Conservation (phyloP, 345 rosid genomes). For the Hibiscus tridactylites region DNA sequence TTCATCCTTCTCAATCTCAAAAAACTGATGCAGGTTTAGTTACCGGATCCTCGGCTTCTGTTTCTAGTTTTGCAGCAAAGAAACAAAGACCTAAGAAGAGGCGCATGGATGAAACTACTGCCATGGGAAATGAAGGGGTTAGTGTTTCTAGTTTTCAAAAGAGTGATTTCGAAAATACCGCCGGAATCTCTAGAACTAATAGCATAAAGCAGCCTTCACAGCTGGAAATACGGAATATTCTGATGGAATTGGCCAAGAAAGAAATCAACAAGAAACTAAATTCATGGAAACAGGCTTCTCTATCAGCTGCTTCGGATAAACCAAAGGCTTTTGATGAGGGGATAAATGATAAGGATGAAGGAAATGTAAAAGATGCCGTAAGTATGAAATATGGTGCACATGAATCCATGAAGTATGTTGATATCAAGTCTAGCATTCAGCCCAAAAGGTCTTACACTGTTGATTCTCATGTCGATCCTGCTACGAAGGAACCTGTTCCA, state of each 20-base stretch:
- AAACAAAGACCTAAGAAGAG: conserved; percentile 25
- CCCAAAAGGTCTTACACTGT: conserved; percentile 6
- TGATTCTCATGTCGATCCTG: conserved; percentile 12
- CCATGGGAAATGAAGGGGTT: conserved; percentile 4
- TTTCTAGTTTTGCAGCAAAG: conserved; percentile 9
- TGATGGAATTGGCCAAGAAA: conserved; percentile 31
- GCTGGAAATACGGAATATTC: conserved; percentile 18
- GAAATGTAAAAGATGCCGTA: conserved; percentile 12
- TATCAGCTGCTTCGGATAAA: conserved; percentile 1
- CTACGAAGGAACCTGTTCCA: conserved; percentile 7
- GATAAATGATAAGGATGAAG: conserved; percentile 13
- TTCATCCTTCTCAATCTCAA: conserved; percentile 17
- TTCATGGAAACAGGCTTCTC: conserved; percentile 15
- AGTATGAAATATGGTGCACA: conserved; percentile 5
- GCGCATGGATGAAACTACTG: conserved; percentile 4
- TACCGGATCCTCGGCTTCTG: conserved; percentile 4
- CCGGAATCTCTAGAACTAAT: background rate
- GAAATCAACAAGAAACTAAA: conserved; percentile 24
- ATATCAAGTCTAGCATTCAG: conserved; percentile 11
- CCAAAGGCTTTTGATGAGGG: conserved; percentile 10
- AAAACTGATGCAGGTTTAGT: conserved; percentile 12
- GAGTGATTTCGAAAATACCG: conserved; percentile 4
- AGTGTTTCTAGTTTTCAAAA: background rate
- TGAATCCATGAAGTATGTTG: conserved; percentile 8
- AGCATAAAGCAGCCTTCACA: conserved; percentile 18